Base-by-base conservation (phyloP, 2,329 filamentous ascomycete species). In the Dryadomyces sulphureus region DNA sequence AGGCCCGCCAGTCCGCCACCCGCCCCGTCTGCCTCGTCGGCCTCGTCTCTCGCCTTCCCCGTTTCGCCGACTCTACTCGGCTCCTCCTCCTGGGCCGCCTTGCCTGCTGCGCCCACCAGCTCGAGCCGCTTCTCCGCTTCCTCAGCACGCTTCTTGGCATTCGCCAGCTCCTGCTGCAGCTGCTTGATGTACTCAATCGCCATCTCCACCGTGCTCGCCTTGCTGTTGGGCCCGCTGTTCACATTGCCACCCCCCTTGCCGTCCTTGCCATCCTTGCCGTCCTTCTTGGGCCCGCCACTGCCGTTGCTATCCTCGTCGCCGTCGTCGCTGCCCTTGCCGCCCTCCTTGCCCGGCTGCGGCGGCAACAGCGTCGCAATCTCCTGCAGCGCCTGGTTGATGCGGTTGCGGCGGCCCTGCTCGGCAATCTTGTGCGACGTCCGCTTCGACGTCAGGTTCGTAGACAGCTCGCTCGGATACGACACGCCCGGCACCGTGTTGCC, bases 401-500 rank as follows among this genome's bases (percentile, higher is more conserved):
- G 79, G 59, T 98, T 96, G 49, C 92, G 74, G 41, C 92, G 79
- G 7, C 92, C 92, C 65, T 98, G 92, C 64, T 98, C 92, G 17
- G 92, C 92, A 53, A 98, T 86, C 64, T 98, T 98, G 67, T 98
- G 92, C 38, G 88, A 94, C 2, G 92, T 96, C 45, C 90, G 82
- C 67, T 98, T 98, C 3, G 88, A 94, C 0, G 89, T 95, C 22
- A 98, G 68, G 53, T 94, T 94, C 20, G 89, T 93, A 7, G 89
- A 94, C 38, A 98, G 71, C 44, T 89, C 85, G 54, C 84, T 87
- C 1, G 90, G 89, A 55, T 95, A 96, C 1, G 83, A 84, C 12
- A 95, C 83, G 12, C 90, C 90, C 0, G 89, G 89, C 1, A 95
- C 78, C 47, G 82, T 81, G 43, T 88, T 96, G 42, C 92, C 92